A percentile compares a stretch with the other conserved stretches of the same genome.
Conservation (phyloP, 306 rosid genomes). For the Lablab purpureus region DNA sequence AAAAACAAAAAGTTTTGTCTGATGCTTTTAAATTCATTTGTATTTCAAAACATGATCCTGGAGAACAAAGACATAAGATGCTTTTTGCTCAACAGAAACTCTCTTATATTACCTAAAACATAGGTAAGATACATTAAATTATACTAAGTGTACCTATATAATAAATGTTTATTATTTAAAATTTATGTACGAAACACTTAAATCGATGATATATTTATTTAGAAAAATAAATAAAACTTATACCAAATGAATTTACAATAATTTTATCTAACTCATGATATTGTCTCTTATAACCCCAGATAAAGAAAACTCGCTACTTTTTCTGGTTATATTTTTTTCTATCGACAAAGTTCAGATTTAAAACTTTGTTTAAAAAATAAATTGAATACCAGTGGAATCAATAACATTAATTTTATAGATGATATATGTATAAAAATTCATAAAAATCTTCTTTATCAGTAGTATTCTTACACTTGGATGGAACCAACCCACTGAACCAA, state of each 20-base stretch:
- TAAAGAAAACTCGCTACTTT: too few relatives aligned
- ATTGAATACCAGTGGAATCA: too few relatives aligned
- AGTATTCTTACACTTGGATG: not conserved
- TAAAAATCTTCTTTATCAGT: too few relatives aligned
- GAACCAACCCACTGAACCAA: not conserved
- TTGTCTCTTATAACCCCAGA: too few relatives aligned
- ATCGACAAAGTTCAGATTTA: too few relatives aligned
- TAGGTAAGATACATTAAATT: not conserved
- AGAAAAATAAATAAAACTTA: not conserved
- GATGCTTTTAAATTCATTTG: not conserved
- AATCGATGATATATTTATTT: not conserved
- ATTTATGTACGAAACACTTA: not conserved
- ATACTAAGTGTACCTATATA: not conserved
- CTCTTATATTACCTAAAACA: not conserved
- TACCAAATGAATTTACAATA: too few relatives aligned
- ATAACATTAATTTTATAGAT: too few relatives aligned
- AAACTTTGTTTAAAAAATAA: too few relatives aligned
- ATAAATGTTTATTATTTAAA: not conserved
- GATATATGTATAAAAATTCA: too few relatives aligned
- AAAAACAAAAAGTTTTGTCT: not conserved
- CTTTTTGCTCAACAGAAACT: not conserved
- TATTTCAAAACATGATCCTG: not conserved
- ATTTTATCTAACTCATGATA: too few relatives aligned
- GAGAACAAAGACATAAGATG: not conserved
- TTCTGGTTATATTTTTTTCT: too few relatives aligned